These are phyloP conservation scores for Bruguiera sexangula DNA, from an alignment of 345 rosid genomes.

Conservation along the genomic window DNA sequence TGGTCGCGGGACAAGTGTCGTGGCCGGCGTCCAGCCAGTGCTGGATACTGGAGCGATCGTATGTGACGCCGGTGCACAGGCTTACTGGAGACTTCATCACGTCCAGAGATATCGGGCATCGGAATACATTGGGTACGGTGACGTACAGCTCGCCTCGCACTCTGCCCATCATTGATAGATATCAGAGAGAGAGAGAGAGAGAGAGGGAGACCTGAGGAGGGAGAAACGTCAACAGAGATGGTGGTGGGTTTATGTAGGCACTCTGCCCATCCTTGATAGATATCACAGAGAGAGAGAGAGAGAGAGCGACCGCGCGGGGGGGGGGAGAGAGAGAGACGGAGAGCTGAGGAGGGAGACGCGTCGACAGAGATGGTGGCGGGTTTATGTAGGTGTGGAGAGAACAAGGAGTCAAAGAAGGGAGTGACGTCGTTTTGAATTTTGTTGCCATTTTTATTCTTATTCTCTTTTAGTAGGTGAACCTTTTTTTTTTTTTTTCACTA, in stretches of 20 bases:
- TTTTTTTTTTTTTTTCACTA: too few species aligned
- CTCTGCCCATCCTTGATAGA: too few species aligned
- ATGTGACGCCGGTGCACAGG: slow-evolving; percentile 30
- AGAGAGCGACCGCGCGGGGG: too few species aligned
- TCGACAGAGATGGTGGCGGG: neutral
- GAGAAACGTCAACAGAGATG: slow-evolving; percentile 1
- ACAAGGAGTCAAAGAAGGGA: too few species aligned
- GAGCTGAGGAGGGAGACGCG: slow-evolving; percentile 18
- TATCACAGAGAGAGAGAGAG: neutral
- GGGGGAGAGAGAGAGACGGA: neutral
- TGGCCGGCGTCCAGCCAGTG: slow-evolving; percentile 30
- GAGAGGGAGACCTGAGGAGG: slow-evolving; percentile 13
- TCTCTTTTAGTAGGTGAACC: too few species aligned
- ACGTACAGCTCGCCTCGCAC: slow-evolving; percentile 28
- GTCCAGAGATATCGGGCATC: slow-evolving; percentile 29
- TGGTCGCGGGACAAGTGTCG: slow-evolving; percentile 33
- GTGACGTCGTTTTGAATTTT: too few species aligned
- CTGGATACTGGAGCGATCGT: slow-evolving; percentile 33
- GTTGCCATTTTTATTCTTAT: too few species aligned
- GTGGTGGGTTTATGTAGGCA: too few species aligned
- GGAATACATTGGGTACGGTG: slow-evolving; percentile 22
- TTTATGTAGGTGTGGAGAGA: too few species aligned
- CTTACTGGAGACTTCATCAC: slow-evolving; percentile 31
- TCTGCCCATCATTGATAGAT: slow-evolving; percentile 1
- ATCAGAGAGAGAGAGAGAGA: neutral